These are phyloP conservation scores for Acer saccharum DNA, from an alignment of 345 rosid species.

Conservation along the genomic window DNA sequence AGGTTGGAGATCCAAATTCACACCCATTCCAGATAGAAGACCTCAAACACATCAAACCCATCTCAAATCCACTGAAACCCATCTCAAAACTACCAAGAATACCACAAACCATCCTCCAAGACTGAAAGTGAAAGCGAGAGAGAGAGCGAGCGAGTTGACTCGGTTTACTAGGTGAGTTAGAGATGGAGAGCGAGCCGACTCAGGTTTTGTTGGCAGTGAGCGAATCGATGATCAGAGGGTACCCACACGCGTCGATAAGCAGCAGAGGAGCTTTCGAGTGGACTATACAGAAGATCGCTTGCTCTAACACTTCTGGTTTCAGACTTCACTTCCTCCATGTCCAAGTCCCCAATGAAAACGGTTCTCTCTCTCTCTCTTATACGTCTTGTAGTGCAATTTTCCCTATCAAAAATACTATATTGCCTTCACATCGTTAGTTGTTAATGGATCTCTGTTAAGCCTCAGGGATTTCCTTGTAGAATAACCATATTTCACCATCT, in stretches of 20 bases:
- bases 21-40: too few species aligned
- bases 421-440: too few species aligned
- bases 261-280: constrained; percentile 92
- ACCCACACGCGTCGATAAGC: constrained; percentile 94
- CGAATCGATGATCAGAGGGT: constrained; percentile 87
- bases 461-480: too few species aligned
- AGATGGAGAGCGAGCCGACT: constrained; percentile 61
- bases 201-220: constrained; percentile 82
- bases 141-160: too few species aligned
- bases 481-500: too few species aligned
- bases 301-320: constrained; percentile 73
- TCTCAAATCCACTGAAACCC: too few species aligned
- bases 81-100: too few species aligned
- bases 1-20: too few species aligned
- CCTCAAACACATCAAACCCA: too few species aligned
- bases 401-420: too few species aligned
- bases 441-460: too few species aligned
- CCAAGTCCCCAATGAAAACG: constrained; percentile 96
- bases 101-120: too few species aligned
- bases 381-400: constrained; percentile 3
- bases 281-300: constrained; percentile 83
- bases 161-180: constrained; percentile 6
- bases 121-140: background rate
- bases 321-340: constrained; percentile 92
- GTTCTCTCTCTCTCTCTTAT: constrained; percentile 39